These are phyloP conservation scores for Parastagonospora avenae DNA, from an alignment of 2,329 filamentous ascomycete species.

Conservation along the genomic window DNA sequence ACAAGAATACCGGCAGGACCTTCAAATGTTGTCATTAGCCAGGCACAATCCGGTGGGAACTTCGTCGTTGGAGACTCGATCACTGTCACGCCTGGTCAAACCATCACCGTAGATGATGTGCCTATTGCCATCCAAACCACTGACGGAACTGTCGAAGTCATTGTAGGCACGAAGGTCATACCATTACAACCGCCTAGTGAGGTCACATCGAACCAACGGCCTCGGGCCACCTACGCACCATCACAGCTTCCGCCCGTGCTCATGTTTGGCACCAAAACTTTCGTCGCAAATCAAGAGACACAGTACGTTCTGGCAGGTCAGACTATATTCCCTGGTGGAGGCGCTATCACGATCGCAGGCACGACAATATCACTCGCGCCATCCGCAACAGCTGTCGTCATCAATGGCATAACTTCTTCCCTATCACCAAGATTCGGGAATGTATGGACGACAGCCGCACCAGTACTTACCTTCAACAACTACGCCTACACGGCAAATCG, in stretches of 20 bases:
- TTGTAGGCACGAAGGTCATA: conserved; percentile 27
- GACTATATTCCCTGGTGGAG: conserved; percentile 41
- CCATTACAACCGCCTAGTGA: conserved; percentile 10
- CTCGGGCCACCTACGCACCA: conserved; percentile 23
- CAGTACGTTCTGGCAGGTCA: conserved; percentile 38
- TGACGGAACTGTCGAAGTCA: conserved; percentile 22
- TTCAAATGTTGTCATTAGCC: conserved; percentile 22
- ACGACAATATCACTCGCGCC: conserved; percentile 41
- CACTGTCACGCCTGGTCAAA: conserved; percentile 24
- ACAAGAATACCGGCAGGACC: conserved; percentile 21
- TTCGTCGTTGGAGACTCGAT: conserved; percentile 27
- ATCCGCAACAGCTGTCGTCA: conserved; percentile 45
- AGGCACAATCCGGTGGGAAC: conserved; percentile 13
- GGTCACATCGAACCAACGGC: neutral
- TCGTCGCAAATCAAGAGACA: conserved; percentile 29
- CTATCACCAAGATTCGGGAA: conserved; percentile 23
- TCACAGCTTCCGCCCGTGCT: conserved; percentile 17
- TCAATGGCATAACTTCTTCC: conserved; percentile 37
- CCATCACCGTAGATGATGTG: conserved; percentile 27
- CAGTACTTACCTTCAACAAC: conserved; percentile 44
- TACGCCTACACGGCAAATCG: conserved; percentile 50
- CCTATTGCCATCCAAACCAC: conserved; percentile 34
- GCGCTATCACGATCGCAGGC: conserved; percentile 42
- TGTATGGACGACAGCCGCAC: conserved; percentile 28
- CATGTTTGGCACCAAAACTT: conserved; percentile 24